A percentile compares a stretch with the other conserved stretches of the same genome.
phyloP scores from a whole-genome alignment of 1,139 yeast genomes.

The Arxiozyma heterogenica region DNA sequence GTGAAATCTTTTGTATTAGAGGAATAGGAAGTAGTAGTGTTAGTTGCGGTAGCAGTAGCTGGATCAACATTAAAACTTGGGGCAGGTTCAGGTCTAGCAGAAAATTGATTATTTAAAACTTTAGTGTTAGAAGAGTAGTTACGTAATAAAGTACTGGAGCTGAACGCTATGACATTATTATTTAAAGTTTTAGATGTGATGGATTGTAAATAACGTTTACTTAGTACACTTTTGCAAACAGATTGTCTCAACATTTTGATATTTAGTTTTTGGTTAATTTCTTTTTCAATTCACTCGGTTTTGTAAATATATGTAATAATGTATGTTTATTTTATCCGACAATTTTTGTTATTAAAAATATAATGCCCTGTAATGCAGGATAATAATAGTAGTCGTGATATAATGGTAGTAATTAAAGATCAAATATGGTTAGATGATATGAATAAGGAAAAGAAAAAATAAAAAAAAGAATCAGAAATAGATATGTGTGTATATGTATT shows the following conservation, averaged over 20 bases:
- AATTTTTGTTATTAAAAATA: not conserved
- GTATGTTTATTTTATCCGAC: not conserved
- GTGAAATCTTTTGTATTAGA: not conserved
- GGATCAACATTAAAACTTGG: slow-evolving; percentile 38
- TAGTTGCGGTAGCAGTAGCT: not conserved
- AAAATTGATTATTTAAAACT: not conserved
- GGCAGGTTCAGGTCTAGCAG: slow-evolving; percentile 40
- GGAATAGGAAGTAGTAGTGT: not conserved
- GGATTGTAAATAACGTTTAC: slow-evolving; percentile 1
- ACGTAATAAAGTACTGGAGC: not conserved
- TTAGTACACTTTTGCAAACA: not conserved
- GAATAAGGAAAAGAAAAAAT: too few species aligned
- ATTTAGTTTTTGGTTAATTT: not conserved
- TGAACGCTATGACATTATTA: not conserved
- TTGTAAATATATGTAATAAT: not conserved
- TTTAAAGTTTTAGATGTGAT: not conserved
- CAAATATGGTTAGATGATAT: not conserved
- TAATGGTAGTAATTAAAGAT: too few species aligned
- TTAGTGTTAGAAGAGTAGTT: slow-evolving; percentile 1
- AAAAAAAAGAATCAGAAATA: too few species aligned
- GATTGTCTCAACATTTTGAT: slow-evolving; percentile 3
- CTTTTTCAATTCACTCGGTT: not conserved
- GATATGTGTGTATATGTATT: too few species aligned
- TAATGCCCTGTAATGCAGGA: too few species aligned
- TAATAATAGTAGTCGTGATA: too few species aligned